A percentile compares a stretch with the other conserved stretches of the same genome.
Evolutionary conservation across 495 filamentous ascomycete species (phyloP).

Genomic region (Penicillium simplicissimum): DNA sequence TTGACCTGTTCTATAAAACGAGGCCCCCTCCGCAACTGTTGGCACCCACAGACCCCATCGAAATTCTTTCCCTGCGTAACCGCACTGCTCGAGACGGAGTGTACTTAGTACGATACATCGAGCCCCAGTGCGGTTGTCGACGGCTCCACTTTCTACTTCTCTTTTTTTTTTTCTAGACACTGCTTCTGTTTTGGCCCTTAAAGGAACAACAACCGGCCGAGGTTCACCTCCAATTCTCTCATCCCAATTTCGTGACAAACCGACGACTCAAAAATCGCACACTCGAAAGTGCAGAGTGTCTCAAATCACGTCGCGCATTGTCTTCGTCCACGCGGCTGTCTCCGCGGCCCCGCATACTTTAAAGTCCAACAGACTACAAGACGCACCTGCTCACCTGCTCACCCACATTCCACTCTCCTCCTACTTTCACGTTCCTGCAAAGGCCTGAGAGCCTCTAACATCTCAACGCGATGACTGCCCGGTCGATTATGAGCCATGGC

Average conservation of each 20-base stretch:
- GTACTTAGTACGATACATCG: not conserved
- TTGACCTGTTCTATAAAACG: slow-evolving; percentile 15
- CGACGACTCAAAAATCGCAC: not conserved
- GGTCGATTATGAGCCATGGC: slow-evolving; percentile 31
- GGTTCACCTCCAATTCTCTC: not conserved
- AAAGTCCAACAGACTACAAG: slow-evolving; percentile 2
- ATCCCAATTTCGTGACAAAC: not conserved
- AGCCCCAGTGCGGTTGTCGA: slow-evolving; percentile 25
- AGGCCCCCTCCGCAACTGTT: slow-evolving; percentile 16
- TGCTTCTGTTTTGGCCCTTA: slow-evolving; percentile 1
- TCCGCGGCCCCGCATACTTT: slow-evolving; percentile 2
- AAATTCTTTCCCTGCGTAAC: not conserved
- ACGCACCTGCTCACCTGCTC: not conserved
- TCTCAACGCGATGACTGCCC: slow-evolving; percentile 18
- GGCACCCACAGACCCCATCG: not conserved
- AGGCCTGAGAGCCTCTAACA: not conserved
- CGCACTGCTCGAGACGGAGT: not conserved
- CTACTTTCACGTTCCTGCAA: not conserved
- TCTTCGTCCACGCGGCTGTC: not conserved
- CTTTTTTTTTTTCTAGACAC: slow-evolving; percentile 10
- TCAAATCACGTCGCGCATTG: not conserved
- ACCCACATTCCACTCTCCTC: not conserved
- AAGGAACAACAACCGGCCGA: not conserved
- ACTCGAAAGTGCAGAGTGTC: not conserved
- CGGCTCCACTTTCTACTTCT: slow-evolving; percentile 31